Evolutionary conservation across 129 eudicot species (phyloP).

Genomic region (Heracleum sosnowskyi): DNA sequence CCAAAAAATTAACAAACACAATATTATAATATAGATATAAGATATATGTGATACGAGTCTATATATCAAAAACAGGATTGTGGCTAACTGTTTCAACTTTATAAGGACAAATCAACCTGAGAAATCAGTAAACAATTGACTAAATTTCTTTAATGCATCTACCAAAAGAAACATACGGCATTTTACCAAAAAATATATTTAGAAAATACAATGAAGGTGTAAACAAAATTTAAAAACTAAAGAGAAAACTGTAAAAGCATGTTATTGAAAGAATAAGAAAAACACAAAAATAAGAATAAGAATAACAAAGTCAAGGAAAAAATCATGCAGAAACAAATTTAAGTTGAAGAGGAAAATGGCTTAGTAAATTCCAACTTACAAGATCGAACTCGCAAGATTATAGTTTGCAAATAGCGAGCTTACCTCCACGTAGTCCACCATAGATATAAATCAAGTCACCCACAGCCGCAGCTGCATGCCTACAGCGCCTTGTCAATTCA

Average conservation of each 20-base stretch:
- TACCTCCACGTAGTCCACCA: conserved; percentile 98
- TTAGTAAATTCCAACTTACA: background rate
- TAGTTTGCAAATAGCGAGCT: conserved; percentile 11
- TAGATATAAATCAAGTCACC: conserved; percentile 85
- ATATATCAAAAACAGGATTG: background rate
- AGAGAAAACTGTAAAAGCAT: background rate
- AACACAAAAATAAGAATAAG: background rate
- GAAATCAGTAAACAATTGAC: background rate
- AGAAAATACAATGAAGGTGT: too few species aligned
- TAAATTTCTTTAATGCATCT: background rate
- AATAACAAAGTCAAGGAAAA: background rate
- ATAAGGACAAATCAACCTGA: background rate
- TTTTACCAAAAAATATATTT: too few species aligned
- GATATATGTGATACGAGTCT: background rate
- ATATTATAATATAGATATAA: too few species aligned
- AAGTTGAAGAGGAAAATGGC: background rate
- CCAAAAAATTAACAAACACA: too few species aligned
- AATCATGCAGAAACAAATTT: background rate
- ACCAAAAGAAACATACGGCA: background rate
- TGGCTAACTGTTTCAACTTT: background rate
- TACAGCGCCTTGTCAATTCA: conserved; percentile 87
- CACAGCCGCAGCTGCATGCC: conserved; percentile 95
- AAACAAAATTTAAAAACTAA: background rate
- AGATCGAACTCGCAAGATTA: background rate
- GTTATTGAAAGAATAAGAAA: background rate